Conservation (phyloP, 2,329 filamentous ascomycete genomes). For the Furcasterigmium furcatum region DNA sequence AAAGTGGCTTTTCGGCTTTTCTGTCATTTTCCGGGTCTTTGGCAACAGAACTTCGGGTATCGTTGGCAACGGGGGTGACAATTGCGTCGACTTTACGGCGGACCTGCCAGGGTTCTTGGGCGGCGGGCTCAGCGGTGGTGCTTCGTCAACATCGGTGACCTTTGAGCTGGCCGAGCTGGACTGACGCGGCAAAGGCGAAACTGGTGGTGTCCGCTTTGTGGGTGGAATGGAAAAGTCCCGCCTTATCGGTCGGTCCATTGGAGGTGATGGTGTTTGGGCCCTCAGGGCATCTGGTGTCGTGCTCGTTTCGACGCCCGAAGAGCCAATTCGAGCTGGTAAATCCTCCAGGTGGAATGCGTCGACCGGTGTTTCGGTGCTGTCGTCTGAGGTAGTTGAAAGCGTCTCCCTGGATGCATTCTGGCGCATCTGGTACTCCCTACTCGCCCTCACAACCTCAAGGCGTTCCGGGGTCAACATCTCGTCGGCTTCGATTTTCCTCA, state of each 20-base stretch:
- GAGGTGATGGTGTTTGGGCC: conserved; percentile 19
- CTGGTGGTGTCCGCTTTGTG: too few relatives aligned
- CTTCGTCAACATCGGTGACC: neutral
- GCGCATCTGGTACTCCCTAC: conserved; percentile 27
- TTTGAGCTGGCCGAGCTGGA: neutral
- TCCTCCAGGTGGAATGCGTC: conserved; percentile 50
- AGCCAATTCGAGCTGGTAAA: conserved; percentile 37
- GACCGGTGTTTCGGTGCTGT: conserved; percentile 34
- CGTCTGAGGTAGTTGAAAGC: conserved; percentile 21
- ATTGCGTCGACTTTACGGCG: conserved; percentile 9
- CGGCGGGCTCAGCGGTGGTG: conserved; percentile 23
- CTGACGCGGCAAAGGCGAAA: too few relatives aligned
- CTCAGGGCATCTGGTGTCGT: conserved; percentile 18
- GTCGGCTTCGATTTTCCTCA: conserved; percentile 53
- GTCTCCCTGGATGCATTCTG: conserved; percentile 23
- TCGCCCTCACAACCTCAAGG: conserved; percentile 6
- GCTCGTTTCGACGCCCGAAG: conserved; percentile 26
- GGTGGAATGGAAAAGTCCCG: conserved; percentile 17
- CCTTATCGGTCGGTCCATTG: conserved; percentile 16
- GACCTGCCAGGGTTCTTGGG: conserved; percentile 21
- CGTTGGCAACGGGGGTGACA: conserved; percentile 27
- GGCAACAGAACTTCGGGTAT: conserved; percentile 35
- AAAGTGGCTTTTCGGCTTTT: conserved; percentile 2
- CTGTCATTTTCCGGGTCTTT: conserved; percentile 6
- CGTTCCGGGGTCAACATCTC: conserved; percentile 55